Base-by-base conservation (phyloP, 2,329 filamentous ascomycete genomes). In the Ophiocordyceps robertsii region DNA sequence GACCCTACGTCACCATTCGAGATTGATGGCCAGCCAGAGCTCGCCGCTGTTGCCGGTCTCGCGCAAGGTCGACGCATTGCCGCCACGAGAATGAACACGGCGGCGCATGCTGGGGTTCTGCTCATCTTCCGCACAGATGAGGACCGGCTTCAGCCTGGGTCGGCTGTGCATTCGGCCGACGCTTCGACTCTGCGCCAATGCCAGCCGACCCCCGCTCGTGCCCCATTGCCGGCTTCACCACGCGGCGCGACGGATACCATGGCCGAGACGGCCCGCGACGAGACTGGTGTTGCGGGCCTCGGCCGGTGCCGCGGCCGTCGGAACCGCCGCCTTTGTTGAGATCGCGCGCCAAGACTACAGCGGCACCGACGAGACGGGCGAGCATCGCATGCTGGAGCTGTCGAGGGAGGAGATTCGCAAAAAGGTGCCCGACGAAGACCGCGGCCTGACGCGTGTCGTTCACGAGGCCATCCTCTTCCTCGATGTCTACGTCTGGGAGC, bases 301-400 rank as follows among this genome's bases (percentile, higher is more conserved):
- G 0, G 63, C 59, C 1, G 65, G 62, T n/a, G 63, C 56, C 5
- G 59, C 61, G 1, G 60, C 62, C 0, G 58, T 80, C 10, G 75
- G 69, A 8, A 73, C 76, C 0, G 67, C 69, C 0, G 68, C 69
- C 1, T 81, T 81, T 55, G 65, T 80, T 37, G 65, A 72, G 51
- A 58, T 80, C 7, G 73, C 75, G 4, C 70, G 78, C 51, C 59
- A 69, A 46, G 69, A 77, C 36, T 71, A 75, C 48, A 59, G 51
- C 32, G 65, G 61, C 36, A 58, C 63, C 4, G 60, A 67, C 16
- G 58, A 82, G 55, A 95, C 89, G 3, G 76, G 77, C 24, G 89
- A 95, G 64, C 75, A 75, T 61, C 82, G 86, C 49, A 95, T 95
- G 90, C 73, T 95, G 13, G 77, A 88, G 58, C 77, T 73, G 3